Conservation (phyloP, 495 filamentous ascomycete genomes). For the Trichoderma virens region DNA sequence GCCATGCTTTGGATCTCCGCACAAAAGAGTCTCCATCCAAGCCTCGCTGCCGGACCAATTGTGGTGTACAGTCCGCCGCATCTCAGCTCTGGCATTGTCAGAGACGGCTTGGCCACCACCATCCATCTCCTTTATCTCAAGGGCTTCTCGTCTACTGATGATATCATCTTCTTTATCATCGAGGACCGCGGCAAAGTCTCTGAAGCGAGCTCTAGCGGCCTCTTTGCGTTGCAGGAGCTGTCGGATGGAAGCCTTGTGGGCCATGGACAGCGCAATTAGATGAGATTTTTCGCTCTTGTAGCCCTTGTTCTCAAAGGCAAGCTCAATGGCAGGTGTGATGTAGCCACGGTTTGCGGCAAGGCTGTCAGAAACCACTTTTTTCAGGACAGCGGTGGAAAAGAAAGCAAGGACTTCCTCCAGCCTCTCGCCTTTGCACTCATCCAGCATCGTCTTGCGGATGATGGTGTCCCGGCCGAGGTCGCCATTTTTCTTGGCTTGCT, state of each 20-base stretch:
- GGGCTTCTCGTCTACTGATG: slow-evolving; percentile 24
- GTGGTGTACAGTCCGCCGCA: slow-evolving; percentile 48
- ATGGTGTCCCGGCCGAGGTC: slow-evolving; percentile 68
- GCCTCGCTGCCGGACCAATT: slow-evolving; percentile 70
- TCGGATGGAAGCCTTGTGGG: slow-evolving; percentile 59
- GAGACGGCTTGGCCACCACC: slow-evolving; percentile 21
- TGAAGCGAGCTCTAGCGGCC: slow-evolving; percentile 40
- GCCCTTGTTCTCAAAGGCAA: slow-evolving; percentile 56
- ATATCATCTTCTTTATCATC: slow-evolving; percentile 38
- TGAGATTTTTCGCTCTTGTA: slow-evolving; percentile 52
- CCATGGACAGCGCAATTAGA: slow-evolving; percentile 59
- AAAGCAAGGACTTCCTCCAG: slow-evolving; percentile 69
- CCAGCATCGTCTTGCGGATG: slow-evolving; percentile 81
- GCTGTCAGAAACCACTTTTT: slow-evolving; percentile 49
- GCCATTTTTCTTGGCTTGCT: slow-evolving; percentile 79
- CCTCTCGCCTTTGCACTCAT: slow-evolving; percentile 81
- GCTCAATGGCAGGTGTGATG: slow-evolving; percentile 43
- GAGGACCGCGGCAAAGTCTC: slow-evolving; percentile 52
- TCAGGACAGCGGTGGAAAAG: slow-evolving; percentile 74
- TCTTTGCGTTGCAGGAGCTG: slow-evolving; percentile 48
- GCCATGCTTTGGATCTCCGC: slow-evolving; percentile 57
- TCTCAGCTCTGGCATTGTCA: slow-evolving; percentile 29
- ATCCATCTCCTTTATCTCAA: slow-evolving; percentile 22
- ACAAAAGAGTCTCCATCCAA: slow-evolving; percentile 59
- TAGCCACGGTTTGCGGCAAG: slow-evolving; percentile 21